Evolutionary conservation across 805 yeast genomes (phyloP), one percentile per base, ranked within the genome.

Genomic region (Metschnikowia hibisci): DNA sequence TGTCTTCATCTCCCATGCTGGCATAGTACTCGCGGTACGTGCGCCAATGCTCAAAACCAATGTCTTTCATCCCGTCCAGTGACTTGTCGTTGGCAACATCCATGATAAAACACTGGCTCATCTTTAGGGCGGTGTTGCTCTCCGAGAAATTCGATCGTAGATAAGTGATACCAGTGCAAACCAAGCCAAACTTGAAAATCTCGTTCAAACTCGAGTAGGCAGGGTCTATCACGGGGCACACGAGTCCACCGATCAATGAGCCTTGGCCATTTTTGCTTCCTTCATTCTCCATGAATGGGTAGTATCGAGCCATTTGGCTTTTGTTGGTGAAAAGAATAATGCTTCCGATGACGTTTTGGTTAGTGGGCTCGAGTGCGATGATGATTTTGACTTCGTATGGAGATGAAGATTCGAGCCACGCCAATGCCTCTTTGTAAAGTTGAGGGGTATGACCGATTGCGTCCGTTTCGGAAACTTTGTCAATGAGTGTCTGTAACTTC

Each of bases 171-270:
- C 51, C 55, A 6, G 82, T 73, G 48, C 82, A 78, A 8, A 80
- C 74, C 45, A 79, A 67, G 0, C 84, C 84, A 49, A 73, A 66
- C 45, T 70, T 74, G 60, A 79, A 74, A 3, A 78, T 77, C 41
- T 76, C 78, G 6, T 74, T 69, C 51, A 79, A 66, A 47, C 74
- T 76, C 22, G 74, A 70, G 54, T 77, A 77, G 33, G 67, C 65
- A 14, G 78, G 77, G 48, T 78, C 82, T 20, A 77, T 73, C 25
- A 78, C 67, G 2, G 80, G 68, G 4, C 79, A 80, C 11, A 77
- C 62, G 9, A 80, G 61, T 1, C 79, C 80, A 6, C 81, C 81
- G n/a, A 74, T 61, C 29, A 62, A 52, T 14, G 40, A 42, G 13
- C 34, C 34, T 29, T 42, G 35, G 27, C 32, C 47, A 14, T 27